These are phyloP conservation scores for Eucalyptus leucophloia DNA, from an alignment of 345 rosid genomes.

Conservation along the genomic window DNA sequence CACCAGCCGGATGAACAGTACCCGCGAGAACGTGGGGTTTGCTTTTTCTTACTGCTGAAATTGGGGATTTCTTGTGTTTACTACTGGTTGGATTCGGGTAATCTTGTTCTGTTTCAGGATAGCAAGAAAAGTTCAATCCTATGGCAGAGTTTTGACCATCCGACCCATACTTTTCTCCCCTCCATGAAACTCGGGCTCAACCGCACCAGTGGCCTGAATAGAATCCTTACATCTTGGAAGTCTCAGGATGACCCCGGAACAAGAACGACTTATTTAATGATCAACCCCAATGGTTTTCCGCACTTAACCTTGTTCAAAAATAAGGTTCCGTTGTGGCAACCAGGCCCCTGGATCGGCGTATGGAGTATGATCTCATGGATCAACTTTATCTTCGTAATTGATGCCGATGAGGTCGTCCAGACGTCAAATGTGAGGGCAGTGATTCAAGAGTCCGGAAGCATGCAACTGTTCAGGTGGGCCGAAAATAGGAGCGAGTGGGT, in stretches of 20 bases:
- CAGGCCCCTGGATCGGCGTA: background rate
- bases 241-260: constrained; percentile 7
- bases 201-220: background rate
- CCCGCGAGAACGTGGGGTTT: too few species aligned
- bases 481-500: background rate
- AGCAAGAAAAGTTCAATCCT: background rate
- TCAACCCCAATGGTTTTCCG: constrained; percentile 9
- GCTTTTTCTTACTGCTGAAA: too few species aligned
- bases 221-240: constrained; percentile 15
- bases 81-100: constrained; percentile 26
- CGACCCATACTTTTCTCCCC: constrained; percentile 15
- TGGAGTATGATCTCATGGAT: background rate
- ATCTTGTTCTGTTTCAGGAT: constrained; percentile 5
- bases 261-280: background rate
- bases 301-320: background rate
- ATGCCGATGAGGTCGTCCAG: background rate
- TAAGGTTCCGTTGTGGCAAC: background rate
- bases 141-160: constrained; percentile 30
- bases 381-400: background rate
- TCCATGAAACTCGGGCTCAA: constrained; percentile 22
- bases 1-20: too few species aligned
- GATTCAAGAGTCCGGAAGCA: background rate
- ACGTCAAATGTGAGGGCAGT: background rate
- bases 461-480: background rate
- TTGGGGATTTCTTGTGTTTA: too few species aligned